These are phyloP conservation scores for Nothophoma quercina DNA, from an alignment of 2,329 filamentous ascomycete species.

Conservation along the genomic window DNA sequence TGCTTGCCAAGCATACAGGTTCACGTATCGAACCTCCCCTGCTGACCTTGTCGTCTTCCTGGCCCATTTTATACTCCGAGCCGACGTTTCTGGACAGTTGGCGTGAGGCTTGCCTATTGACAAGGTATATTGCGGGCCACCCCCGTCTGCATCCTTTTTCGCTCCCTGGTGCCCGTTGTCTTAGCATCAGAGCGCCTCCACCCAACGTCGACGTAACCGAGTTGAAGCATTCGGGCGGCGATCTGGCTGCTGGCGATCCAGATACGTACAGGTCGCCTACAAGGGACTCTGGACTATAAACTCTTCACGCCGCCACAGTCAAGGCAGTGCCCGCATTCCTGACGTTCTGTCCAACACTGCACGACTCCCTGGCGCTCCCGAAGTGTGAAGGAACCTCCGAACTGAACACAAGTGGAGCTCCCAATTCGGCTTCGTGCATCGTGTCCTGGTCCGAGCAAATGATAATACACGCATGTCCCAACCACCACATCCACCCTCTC, in stretches of 20 bases:
- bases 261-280: conserved; percentile 47
- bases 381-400: conserved; percentile 45
- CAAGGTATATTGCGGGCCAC: conserved; percentile 35
- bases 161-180: conserved; percentile 42
- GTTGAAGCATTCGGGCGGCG: conserved; percentile 42
- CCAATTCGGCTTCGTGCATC: conserved; percentile 53
- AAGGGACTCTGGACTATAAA: conserved; percentile 46
- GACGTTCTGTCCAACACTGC: conserved; percentile 49
- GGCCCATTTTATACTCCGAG: conserved; percentile 39
- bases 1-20: conserved; percentile 38
- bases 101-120: conserved; percentile 44
- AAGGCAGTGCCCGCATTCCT: conserved; percentile 50
- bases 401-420: conserved; percentile 45
- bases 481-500: conserved; percentile 50
- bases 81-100: conserved; percentile 35
- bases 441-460: conserved; percentile 50
- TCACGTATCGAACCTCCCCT: conserved; percentile 27
- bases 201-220: conserved; percentile 47
- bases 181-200: conserved; percentile 46
- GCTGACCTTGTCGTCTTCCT: conserved; percentile 27
- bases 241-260: conserved; percentile 50
- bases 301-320: conserved; percentile 49
- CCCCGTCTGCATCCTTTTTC: conserved; percentile 38
- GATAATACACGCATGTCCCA: conserved; percentile 55
- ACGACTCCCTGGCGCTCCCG: conserved; percentile 48